Evolutionary conservation across 1,284 basidiomycete genomes (phyloP), one percentile per base, ranked within the genome.

Genomic region (Rhodotorula mucilaginosa): DNA sequence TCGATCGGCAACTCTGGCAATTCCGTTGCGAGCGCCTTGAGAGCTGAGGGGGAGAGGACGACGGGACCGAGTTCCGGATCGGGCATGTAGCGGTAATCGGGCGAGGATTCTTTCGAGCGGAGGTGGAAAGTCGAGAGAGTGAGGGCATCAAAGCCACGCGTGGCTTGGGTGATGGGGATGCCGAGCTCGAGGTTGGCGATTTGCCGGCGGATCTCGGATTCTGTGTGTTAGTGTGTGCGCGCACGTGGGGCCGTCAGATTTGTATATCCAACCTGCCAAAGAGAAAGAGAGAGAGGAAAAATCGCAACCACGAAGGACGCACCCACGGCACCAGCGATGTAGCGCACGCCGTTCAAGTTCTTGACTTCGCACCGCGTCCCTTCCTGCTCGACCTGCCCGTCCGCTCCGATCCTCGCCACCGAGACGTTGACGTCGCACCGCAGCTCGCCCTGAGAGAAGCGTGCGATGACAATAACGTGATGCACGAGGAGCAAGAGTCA

Each of bases 31-130:
- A 69, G 54, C 7, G 31, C 44, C 15, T 67, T 58, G 48, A 72
- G 51, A 58, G 29, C n/a, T 3, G 5, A 34, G 15, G 51, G 13
- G 2, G 39, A 34, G 26, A 51, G 13, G 19, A 54, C 21, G 7
- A 95, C 80, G 0, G 90, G 87, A 0, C 93, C 92, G 0, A 99
- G 82, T 79, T 99, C 98, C 0, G 93, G 89, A 80, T 99, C 97
- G 0, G 97, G 97, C 93, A 99, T 95, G 83, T 97, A 99, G 12
- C 96, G 86, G 81, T 99, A 99, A 80, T 99, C 96, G 7, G 91
- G 91, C 0, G 93, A 90, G 78, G 94, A 91, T 79, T 97, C 96
- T 81, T 99, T 99, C 60, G 87, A 88, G 57, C 97, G 86, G 69
- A 98, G 82, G 29, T 84, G 85, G 82, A 88, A 95, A 0, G 97